phyloP scores from a whole-genome alignment of 164 flowering plant species.

The Chimonanthus praecox region DNA sequence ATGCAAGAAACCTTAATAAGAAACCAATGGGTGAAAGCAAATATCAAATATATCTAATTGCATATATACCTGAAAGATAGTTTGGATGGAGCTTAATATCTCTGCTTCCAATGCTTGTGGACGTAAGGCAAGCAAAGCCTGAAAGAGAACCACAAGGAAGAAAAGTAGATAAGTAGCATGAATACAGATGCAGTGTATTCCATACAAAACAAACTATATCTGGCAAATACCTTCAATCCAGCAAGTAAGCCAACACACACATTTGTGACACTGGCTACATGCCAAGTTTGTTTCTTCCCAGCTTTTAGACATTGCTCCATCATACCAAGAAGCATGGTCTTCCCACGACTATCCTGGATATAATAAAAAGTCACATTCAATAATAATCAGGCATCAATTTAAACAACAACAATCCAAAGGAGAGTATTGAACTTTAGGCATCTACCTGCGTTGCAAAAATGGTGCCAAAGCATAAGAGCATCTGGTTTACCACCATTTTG shows the following conservation, averaged over 20 bases:
- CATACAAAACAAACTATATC: background rate
- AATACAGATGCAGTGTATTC: background rate
- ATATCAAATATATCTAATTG: background rate
- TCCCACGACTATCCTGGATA: slow-evolving; percentile 67
- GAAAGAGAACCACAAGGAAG: slow-evolving; percentile 11
- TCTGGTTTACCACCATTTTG: slow-evolving; percentile 87
- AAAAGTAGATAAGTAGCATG: background rate
- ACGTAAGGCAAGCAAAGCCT: slow-evolving; percentile 74
- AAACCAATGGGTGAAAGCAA: background rate
- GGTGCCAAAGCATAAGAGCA: slow-evolving; percentile 81
- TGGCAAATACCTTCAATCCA: slow-evolving; percentile 67
- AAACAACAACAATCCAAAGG: slow-evolving; percentile 2
- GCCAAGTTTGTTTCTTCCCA: slow-evolving; percentile 85
- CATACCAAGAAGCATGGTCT: slow-evolving; percentile 69
- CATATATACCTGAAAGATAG: slow-evolving; percentile 69
- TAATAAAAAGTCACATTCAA: slow-evolving; percentile 4
- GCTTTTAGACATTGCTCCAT: slow-evolving; percentile 79
- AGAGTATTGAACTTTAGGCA: slow-evolving; percentile 9
- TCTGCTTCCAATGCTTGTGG: slow-evolving; percentile 61
- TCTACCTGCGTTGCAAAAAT: slow-evolving; percentile 84
- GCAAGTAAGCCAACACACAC: slow-evolving; percentile 85
- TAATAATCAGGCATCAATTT: background rate
- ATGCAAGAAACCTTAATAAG: background rate
- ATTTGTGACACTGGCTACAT: slow-evolving; percentile 63
- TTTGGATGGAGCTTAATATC: slow-evolving; percentile 49